phyloP scores from a whole-genome alignment of 352 stramenopile species.

The Globisporangium nunn region DNA sequence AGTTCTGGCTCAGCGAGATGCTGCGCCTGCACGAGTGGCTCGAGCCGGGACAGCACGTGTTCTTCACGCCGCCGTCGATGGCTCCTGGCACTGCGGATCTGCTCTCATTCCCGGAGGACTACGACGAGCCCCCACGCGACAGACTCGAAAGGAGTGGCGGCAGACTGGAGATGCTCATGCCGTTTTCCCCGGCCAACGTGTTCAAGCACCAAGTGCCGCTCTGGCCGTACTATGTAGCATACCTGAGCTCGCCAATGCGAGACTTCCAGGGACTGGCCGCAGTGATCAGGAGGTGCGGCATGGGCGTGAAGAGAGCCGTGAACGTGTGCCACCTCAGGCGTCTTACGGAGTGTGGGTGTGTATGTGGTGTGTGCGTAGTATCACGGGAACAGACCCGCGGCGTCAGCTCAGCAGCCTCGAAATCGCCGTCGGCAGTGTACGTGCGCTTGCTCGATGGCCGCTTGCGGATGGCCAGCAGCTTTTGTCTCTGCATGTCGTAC shows the following conservation, averaged over 20 bases:
- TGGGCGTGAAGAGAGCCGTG: neutral
- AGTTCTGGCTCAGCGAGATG: conserved; percentile 50
- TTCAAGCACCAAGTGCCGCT: conserved; percentile 36
- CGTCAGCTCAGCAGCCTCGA: conserved; percentile 31
- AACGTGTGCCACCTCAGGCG: neutral
- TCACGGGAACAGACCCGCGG: conserved; percentile 20
- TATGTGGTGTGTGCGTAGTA: conserved; percentile 13
- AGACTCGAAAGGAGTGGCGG: neutral
- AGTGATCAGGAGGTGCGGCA: conserved; percentile 36
- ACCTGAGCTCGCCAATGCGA: conserved; percentile 34
- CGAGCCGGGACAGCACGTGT: conserved; percentile 20
- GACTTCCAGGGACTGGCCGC: conserved; percentile 24
- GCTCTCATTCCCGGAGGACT: conserved; percentile 35
- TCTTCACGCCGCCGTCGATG: conserved; percentile 36
- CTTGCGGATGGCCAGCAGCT: neutral
- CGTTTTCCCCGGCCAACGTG: conserved; percentile 31
- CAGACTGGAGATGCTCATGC: conserved; percentile 23
- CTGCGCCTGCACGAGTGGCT: conserved; percentile 32
- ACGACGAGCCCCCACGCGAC: neutral
- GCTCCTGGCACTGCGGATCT: neutral
- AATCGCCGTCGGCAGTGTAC: conserved; percentile 29
- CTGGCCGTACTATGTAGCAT: conserved; percentile 63
- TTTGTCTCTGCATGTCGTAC: neutral
- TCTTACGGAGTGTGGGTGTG: conserved; percentile 1
- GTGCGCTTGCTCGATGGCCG: neutral